These are phyloP conservation scores for Aspergillus ibericus DNA, from an alignment of 2,329 filamentous ascomycete genomes.

Conservation along the genomic window DNA sequence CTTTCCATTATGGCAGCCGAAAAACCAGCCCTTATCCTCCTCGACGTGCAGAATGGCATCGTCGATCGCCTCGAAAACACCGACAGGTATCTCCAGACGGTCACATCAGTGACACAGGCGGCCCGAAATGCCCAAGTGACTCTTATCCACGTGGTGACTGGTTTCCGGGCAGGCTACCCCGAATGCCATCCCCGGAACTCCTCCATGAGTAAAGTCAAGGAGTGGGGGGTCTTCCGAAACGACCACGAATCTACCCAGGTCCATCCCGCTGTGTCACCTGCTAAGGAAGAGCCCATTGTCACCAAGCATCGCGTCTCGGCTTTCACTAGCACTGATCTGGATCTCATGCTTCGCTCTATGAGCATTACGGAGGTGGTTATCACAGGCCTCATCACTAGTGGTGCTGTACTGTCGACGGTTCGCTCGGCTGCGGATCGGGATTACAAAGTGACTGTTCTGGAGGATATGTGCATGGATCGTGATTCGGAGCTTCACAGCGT, in stretches of 20 bases:
- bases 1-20: not conserved
- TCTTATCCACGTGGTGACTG: constrained; percentile 33
- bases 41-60: not conserved
- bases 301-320: constrained; percentile 41
- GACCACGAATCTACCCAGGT: constrained; percentile 19
- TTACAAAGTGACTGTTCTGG: constrained; percentile 35
- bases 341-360: constrained; percentile 34
- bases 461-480: constrained; percentile 38
- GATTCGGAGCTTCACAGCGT: constrained; percentile 35
- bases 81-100: not conserved
- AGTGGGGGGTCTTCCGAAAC: not conserved
- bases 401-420: constrained; percentile 41
- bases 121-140: not conserved
- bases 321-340: constrained; percentile 36
- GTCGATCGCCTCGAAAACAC: not conserved
- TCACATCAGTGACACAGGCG: not conserved
- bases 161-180: constrained; percentile 34
- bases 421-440: constrained; percentile 39
- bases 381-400: constrained; percentile 36
- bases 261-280: constrained; percentile 21
- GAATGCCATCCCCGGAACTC: constrained; percentile 31
- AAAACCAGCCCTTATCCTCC: not conserved
- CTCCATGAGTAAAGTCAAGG: constrained; percentile 10
- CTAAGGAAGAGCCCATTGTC: constrained; percentile 30
- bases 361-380: constrained; percentile 33